Base-by-base conservation (phyloP, 192 early-diverging fungal genomes). In the Coemansia umbellata region DNA sequence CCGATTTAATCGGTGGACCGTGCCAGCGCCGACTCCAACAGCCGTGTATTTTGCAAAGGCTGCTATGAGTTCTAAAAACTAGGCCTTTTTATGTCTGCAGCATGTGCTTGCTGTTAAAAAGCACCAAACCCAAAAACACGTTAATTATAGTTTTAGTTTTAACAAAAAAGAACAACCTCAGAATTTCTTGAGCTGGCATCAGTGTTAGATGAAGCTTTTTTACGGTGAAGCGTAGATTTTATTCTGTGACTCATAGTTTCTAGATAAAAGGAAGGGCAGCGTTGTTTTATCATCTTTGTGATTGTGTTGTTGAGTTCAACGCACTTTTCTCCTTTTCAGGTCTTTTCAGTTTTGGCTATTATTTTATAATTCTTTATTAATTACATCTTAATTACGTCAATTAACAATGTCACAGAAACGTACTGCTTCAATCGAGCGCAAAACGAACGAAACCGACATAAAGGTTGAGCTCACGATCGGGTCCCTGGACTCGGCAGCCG, bases 381-480 rank as follows among this genome's bases (percentile, higher is more conserved):
- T 26, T 30, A 43, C 31, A 47, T 9, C 39, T 11, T 28, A 9
- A 8, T 8, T 24, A 40, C 30, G 31, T 19, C 18, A 4, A 17
- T n/a, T 31, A 44, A 40, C 2, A 17, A 71, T 74, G 65, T 14
- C 66, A 7, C 43, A 28, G 39, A 47, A 59, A 21, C 79, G 85
- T 45, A 61, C 69, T 3, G 83, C 86, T 8, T 76, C 53, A 13
- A 62, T 95, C 30, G 37, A 73, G 42, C 84, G 95, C 76, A 95
- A 93, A 78, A 98, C 95, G 15, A 88, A 90, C 47, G 95, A 98
- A 77, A 98, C 95, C 1, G 87, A 95, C 62, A 92, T 98, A 63
- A 74, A 70, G 28, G 69, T 95, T 45, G 50, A 52, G 0, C 79
- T 95, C 22, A 47, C 71, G 31, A 76, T 94, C 52, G 78, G 69